Evolutionary conservation across 2,329 filamentous ascomycete species (phyloP).

Genomic region (Aspergillus pseudotamarii): DNA sequence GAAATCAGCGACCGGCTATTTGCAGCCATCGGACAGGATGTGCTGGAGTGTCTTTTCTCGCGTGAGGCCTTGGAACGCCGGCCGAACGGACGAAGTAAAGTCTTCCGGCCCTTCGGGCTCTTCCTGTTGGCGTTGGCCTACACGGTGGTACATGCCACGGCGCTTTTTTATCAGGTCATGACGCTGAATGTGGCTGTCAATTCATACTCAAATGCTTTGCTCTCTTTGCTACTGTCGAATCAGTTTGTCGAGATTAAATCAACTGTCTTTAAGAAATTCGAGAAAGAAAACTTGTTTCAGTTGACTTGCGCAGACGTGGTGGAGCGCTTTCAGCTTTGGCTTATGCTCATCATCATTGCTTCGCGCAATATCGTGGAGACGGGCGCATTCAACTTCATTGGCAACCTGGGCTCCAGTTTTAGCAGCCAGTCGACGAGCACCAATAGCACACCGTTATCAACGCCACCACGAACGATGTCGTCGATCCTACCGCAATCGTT

Average conservation of each 20-base stretch:
- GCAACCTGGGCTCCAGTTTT: constrained; percentile 39
- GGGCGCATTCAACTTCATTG: constrained; percentile 69
- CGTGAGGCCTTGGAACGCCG: constrained; percentile 88
- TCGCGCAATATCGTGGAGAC: constrained; percentile 96
- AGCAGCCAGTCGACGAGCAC: constrained; percentile 36
- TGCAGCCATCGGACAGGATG: constrained; percentile 90
- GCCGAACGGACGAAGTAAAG: constrained; percentile 84
- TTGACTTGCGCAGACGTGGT: constrained; percentile 95
- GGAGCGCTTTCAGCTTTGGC: constrained; percentile 94
- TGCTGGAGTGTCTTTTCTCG: constrained; percentile 93
- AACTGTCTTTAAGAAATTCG: constrained; percentile 97
- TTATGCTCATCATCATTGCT: constrained; percentile 95
- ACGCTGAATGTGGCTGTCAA: constrained; percentile 98
- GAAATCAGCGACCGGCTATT: constrained; percentile 87
- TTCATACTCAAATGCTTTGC: constrained; percentile 92
- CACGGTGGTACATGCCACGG: constrained; percentile 82
- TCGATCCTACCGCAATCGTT: constrained; percentile 89
- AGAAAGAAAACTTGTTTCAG: constrained; percentile 97
- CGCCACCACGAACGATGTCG: constrained; percentile 58
- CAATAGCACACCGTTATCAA: constrained; percentile 56
- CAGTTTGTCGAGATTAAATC: constrained; percentile 99
- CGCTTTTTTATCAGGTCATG: constrained; percentile 96
- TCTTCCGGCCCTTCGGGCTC: constrained; percentile 86
- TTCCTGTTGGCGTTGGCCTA: constrained; percentile 85
- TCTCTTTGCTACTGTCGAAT: constrained; percentile 91